Conservation (phyloP, 495 filamentous ascomycete genomes). For the Oleoguttula mirabilis region DNA sequence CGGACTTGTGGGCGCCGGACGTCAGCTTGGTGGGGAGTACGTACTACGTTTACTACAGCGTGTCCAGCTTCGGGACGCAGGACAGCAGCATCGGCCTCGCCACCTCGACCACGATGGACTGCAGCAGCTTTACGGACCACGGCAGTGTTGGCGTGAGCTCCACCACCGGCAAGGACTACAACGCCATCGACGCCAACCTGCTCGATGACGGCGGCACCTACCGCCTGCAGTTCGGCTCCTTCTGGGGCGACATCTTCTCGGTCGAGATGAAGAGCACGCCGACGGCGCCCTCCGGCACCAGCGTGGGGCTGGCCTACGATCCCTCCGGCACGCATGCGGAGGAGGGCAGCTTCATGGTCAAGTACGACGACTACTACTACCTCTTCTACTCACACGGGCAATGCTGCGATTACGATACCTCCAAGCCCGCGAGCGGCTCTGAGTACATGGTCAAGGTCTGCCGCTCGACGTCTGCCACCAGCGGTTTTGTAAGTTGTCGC, state of each 20-base stretch:
- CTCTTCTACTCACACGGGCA: conserved; percentile 51
- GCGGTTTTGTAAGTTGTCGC: conserved; percentile 48
- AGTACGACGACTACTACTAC: conserved; percentile 48
- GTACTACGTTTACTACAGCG: conserved; percentile 64
- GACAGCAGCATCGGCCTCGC: conserved; percentile 56
- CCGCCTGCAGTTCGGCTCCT: conserved; percentile 54
- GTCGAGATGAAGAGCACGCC: conserved; percentile 33
- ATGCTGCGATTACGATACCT: conserved; percentile 46
- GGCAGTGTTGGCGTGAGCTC: conserved; percentile 30
- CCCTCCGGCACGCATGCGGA: conserved; percentile 39
- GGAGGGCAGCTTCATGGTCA: conserved; percentile 49
- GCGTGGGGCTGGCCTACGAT: conserved; percentile 39
- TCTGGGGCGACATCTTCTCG: conserved; percentile 58
- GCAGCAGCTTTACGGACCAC: conserved; percentile 48
- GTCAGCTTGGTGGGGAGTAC: conserved; percentile 41
- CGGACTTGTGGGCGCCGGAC: conserved; percentile 58
- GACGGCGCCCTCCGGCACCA: conserved; percentile 29
- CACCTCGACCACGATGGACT: conserved; percentile 46
- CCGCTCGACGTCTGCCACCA: conserved; percentile 40
- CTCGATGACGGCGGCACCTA: conserved; percentile 36
- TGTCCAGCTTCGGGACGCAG: conserved; percentile 52
- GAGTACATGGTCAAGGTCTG: conserved; percentile 61
- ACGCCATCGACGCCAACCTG: conserved; percentile 60
- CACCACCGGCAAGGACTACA: conserved; percentile 42
- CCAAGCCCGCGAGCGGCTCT: conserved; percentile 39